Evolutionary conservation across 176 grass and related monocot genomes (phyloP).

Genomic region (Paspalum vaginatum): DNA sequence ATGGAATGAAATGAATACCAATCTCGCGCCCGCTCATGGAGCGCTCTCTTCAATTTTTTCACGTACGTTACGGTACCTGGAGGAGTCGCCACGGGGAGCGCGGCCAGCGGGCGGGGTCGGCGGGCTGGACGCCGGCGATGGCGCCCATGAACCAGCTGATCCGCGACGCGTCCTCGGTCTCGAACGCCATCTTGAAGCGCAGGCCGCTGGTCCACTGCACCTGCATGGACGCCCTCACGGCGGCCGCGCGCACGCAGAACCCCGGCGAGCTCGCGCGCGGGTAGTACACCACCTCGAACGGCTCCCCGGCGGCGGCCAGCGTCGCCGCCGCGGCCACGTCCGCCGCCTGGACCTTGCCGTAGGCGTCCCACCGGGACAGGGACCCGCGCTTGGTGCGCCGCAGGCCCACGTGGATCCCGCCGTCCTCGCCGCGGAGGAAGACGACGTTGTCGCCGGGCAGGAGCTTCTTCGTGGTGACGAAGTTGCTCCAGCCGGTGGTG

Average conservation of each 20-base stretch:
- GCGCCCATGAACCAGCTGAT: conserved; percentile 99
- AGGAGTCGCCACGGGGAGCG: conserved; percentile 83
- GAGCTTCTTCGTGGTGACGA: conserved; percentile 86
- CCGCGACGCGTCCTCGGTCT: conserved; percentile 89
- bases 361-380: conserved; percentile 50
- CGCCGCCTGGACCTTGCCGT: conserved; percentile 56
- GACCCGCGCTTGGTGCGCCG: conserved; percentile 59
- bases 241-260: conserved; percentile 60
- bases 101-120: conserved; percentile 66
- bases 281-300: conserved; percentile 83
- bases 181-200: conserved; percentile 98
- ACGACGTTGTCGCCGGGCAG: conserved; percentile 82
- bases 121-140: conserved; percentile 57
- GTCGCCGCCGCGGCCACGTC: conserved; percentile 61
- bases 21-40: neutral
- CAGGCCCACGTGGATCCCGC: conserved; percentile 73
- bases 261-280: conserved; percentile 71
- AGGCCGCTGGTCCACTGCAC: conserved; percentile 68
- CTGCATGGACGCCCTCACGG: conserved; percentile 59
- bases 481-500: conserved; percentile 90
- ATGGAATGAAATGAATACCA: neutral
- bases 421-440: conserved; percentile 67
- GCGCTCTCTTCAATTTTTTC: neutral
- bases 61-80: conserved; percentile 48
- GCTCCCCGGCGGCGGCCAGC: conserved; percentile 59